Conservation (phyloP, 805 yeast species). For the Candida anglica region DNA sequence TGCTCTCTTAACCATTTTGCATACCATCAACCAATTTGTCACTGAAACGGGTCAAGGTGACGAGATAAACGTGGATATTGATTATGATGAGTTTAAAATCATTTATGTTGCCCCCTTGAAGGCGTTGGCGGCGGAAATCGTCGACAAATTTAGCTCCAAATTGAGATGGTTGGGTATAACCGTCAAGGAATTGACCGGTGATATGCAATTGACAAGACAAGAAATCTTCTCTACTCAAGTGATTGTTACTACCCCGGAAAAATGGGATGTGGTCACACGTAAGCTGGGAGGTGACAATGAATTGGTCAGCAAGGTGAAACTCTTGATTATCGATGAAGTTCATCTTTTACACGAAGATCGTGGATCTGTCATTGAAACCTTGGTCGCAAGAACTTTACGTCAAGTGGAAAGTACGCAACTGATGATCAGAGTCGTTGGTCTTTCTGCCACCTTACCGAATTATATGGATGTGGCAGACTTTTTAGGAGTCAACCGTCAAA, state of each 20-base stretch:
- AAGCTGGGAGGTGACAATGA: constrained; percentile 88
- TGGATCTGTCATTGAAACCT: constrained; percentile 94
- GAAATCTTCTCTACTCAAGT: constrained; percentile 82
- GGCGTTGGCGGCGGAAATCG: constrained; percentile 95
- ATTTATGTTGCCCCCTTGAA: constrained; percentile 91
- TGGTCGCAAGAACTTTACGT: constrained; percentile 89
- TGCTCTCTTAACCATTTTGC: constrained; percentile 76
- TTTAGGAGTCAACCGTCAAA: constrained; percentile 81
- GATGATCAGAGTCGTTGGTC: constrained; percentile 89
- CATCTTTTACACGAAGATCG: constrained; percentile 96
- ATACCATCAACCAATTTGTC: constrained; percentile 70
- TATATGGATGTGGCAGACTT: constrained; percentile 93
- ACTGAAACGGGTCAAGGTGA: constrained; percentile 42
- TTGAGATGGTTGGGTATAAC: constrained; percentile 80
- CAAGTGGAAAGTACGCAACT: constrained; percentile 94
- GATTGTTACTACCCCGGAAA: constrained; percentile 92
- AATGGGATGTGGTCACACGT: constrained; percentile 97
- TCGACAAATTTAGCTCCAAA: constrained; percentile 77
- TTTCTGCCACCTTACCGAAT: constrained; percentile 92
- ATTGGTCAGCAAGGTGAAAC: constrained; percentile 74
- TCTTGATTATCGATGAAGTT: constrained; percentile 92
- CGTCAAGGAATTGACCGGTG: constrained; percentile 90
- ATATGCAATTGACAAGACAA: constrained; percentile 82
- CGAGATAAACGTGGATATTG: constrained; percentile 56
- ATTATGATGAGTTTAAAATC: constrained; percentile 81